A percentile compares a stretch with the other conserved stretches of the same genome.
phyloP scores from a whole-genome alignment of 495 filamentous ascomycete species.

The Acidiella bohemica region DNA sequence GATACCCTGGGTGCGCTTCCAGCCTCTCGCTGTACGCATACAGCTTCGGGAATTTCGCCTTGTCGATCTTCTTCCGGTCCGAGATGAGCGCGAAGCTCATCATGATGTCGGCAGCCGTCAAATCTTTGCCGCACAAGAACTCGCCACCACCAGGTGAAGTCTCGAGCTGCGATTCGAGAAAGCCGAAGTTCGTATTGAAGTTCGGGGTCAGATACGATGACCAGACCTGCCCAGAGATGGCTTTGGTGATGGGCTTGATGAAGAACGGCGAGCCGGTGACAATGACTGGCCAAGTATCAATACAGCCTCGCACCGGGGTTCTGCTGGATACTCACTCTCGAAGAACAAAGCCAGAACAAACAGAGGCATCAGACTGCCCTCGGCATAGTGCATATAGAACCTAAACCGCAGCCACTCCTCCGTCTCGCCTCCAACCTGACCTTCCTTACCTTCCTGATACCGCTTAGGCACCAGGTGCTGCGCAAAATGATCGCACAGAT shows the following conservation, averaged over 20 bases:
- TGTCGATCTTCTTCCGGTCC: constrained; percentile 25
- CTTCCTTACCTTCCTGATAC: constrained; percentile 43
- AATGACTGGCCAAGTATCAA: constrained; percentile 34
- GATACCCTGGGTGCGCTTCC: neutral
- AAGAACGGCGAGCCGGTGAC: constrained; percentile 62
- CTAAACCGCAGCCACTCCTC: constrained; percentile 65
- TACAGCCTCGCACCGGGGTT: too few relatives aligned
- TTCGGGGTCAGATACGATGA: constrained; percentile 48
- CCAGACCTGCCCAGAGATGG: constrained; percentile 50
- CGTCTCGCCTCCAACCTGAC: constrained; percentile 51
- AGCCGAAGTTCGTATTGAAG: constrained; percentile 48
- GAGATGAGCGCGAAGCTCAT: constrained; percentile 60
- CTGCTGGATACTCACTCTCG: constrained; percentile 39
- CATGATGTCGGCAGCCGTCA: constrained; percentile 72
- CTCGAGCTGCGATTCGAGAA: constrained; percentile 57
- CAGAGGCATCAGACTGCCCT: constrained; percentile 65
- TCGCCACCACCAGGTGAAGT: constrained; percentile 48
- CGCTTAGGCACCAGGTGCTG: constrained; percentile 47
- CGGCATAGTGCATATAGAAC: constrained; percentile 65
- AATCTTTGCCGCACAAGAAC: constrained; percentile 55
- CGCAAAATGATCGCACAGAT: constrained; percentile 63
- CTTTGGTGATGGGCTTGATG: constrained; percentile 58
- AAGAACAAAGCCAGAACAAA: constrained; percentile 47
- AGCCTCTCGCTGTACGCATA: neutral
- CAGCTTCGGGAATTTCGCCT: neutral